These are phyloP conservation scores for Forsythia viridissima DNA, from an alignment of 257 asterid genomes.

Conservation along the genomic window DNA sequence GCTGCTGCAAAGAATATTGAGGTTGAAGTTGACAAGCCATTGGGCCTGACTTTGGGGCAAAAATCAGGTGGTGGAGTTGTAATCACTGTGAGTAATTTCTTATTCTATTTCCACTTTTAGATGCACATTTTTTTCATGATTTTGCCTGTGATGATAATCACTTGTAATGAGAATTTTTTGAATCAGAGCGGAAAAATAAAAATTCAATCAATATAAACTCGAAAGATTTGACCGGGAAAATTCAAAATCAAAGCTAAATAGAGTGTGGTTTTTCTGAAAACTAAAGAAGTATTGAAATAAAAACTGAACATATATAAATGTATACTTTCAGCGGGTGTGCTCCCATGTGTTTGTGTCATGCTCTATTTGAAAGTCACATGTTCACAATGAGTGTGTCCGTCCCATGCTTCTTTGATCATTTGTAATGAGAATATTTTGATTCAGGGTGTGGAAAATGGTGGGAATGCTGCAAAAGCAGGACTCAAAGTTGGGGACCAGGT, in stretches of 20 bases:
- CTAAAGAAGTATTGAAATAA: not conserved
- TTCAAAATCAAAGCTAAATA: not conserved
- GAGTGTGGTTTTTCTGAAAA: not conserved
- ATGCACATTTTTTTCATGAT: not conserved
- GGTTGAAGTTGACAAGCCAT: slow-evolving; percentile 94
- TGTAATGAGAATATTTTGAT: not conserved
- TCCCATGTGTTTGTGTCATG: not conserved
- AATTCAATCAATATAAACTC: not conserved
- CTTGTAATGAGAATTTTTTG: not conserved
- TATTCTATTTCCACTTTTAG: not conserved
- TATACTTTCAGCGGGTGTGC: not conserved
- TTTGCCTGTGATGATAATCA: not conserved
- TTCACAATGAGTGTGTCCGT: not conserved
- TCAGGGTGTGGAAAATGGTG: slow-evolving; percentile 84
- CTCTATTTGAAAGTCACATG: not conserved
- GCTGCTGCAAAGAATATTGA: slow-evolving; percentile 81
- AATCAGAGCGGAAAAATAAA: too few relatives aligned
- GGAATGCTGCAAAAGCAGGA: slow-evolving; percentile 97
- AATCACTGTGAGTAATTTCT: slow-evolving; percentile 59
- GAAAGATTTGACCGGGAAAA: not conserved
- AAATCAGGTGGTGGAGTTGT: slow-evolving; percentile 91
- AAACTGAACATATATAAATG: not conserved
- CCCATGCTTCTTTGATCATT: not conserved
- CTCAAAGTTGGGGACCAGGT: slow-evolving; percentile 93
- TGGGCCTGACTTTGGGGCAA: slow-evolving; percentile 92